A percentile compares a stretch with the other conserved stretches of the same genome.
Evolutionary conservation across 1,284 basidiomycete genomes (phyloP).

Genomic region (Pholiota adiposa): DNA sequence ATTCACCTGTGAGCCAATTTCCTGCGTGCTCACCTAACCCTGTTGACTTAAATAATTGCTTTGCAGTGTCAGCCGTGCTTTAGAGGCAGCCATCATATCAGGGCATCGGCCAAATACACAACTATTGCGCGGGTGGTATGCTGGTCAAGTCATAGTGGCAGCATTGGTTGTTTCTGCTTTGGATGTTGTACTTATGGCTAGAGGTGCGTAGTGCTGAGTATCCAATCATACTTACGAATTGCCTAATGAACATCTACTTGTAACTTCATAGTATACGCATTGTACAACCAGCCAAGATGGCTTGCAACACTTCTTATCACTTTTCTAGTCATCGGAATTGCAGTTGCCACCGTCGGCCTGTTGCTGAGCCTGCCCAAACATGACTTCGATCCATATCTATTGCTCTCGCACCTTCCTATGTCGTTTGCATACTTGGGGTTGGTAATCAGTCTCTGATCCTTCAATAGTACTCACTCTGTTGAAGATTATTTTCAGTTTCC

Average conservation of each 20-base stretch:
- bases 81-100: constrained; percentile 21
- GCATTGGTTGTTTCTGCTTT: constrained; percentile 22
- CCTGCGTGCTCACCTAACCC: background rate
- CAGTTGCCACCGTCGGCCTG: constrained; percentile 21
- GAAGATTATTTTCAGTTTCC: constrained; percentile 23
- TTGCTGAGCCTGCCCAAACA: constrained; percentile 15
- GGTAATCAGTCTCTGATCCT: background rate
- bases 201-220: constrained; percentile 19
- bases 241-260: background rate
- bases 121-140: constrained; percentile 23
- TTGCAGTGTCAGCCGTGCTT: constrained; percentile 9
- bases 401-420: constrained; percentile 21
- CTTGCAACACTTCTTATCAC: constrained; percentile 18
- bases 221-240: background rate
- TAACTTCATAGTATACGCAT: constrained; percentile 29
- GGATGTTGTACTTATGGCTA: constrained; percentile 26
- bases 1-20: constrained; percentile 19
- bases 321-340: constrained; percentile 21
- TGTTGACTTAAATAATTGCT: background rate
- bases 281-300: constrained; percentile 24
- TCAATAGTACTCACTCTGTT: background rate
- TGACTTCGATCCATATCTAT: constrained; percentile 15
- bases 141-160: constrained; percentile 23
- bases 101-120: constrained; percentile 13
- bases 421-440: constrained; percentile 29